phyloP scores from a whole-genome alignment of 2,329 filamentous ascomycete genomes.

The Talaromyces sp. region DNA sequence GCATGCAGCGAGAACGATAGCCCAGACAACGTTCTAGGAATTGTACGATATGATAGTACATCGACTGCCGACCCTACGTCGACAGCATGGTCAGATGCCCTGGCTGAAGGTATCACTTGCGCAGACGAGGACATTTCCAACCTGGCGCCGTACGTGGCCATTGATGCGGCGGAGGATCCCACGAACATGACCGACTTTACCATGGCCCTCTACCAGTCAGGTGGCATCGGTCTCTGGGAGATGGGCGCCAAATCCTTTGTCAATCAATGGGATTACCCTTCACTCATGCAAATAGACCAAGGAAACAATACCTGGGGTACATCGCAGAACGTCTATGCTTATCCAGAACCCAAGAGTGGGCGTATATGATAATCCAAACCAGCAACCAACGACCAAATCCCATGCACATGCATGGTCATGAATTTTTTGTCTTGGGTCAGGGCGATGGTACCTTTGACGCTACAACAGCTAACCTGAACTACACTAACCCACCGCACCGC shows the following conservation, averaged over 20 bases:
- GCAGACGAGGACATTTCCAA: conserved; percentile 25
- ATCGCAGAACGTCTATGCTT: conserved; percentile 27
- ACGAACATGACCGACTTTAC: conserved; percentile 22
- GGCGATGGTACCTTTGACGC: conserved; percentile 40
- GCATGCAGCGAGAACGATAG: conserved; percentile 45
- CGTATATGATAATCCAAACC: conserved; percentile 30
- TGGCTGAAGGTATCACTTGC: not conserved
- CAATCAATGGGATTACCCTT: conserved; percentile 23
- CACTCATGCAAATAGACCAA: conserved; percentile 24
- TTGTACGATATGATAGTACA: conserved; percentile 47
- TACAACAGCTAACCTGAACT: conserved; percentile 24
- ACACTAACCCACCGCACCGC: conserved; percentile 37
- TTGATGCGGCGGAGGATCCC: conserved; percentile 3
- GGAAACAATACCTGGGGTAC: conserved; percentile 23
- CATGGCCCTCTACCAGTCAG: conserved; percentile 22
- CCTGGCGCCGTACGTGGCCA: conserved; percentile 25
- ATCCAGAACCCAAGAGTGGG: conserved; percentile 29
- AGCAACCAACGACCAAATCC: conserved; percentile 48
- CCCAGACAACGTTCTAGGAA: conserved; percentile 45
- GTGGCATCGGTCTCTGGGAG: conserved; percentile 32
- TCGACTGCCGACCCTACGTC: conserved; percentile 24
- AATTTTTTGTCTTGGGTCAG: conserved; percentile 66
- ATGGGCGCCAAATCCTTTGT: conserved; percentile 33
- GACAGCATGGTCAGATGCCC: conserved; percentile 13
- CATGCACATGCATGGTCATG: conserved; percentile 69